These are phyloP conservation scores for Vaccinium myrtillus DNA, from an alignment of 148 eudicot species.

Conservation along the genomic window DNA sequence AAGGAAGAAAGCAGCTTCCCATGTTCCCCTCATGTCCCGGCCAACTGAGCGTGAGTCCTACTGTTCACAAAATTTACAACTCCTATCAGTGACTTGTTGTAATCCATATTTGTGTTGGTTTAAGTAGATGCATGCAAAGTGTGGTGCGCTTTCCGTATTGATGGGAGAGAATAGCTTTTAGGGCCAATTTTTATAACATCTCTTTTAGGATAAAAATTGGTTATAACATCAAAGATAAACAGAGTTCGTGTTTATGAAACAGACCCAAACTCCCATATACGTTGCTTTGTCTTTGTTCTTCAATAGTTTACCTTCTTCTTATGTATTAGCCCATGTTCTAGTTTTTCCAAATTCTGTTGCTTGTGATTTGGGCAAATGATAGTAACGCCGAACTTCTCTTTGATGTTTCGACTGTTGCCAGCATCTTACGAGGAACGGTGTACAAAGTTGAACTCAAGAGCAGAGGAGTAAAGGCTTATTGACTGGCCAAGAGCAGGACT, in stretches of 20 bases:
- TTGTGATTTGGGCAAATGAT: background rate
- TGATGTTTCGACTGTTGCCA: conserved; percentile 24
- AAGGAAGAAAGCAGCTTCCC: conserved; percentile 40
- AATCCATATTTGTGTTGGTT: background rate
- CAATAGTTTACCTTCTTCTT: background rate
- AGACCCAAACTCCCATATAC: background rate
- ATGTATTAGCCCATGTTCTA: background rate
- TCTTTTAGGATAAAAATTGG: background rate
- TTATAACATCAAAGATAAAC: too few species aligned
- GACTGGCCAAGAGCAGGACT: background rate
- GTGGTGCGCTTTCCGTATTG: background rate
- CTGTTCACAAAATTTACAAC: background rate
- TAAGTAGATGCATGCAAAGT: background rate
- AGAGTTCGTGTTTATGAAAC: background rate
- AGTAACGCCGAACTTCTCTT: background rate
- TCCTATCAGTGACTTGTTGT: background rate
- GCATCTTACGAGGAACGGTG: conserved; percentile 53
- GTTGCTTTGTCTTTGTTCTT: background rate
- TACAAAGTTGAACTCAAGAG: conserved; percentile 26
- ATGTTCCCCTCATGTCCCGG: conserved; percentile 61
- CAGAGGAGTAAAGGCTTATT: conserved; percentile 1
- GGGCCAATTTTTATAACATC: background rate
- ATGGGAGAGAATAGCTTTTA: background rate
- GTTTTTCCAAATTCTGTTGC: background rate
- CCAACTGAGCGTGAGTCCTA: conserved; percentile 83